Evolutionary conservation across 2,329 filamentous ascomycete genomes (phyloP), one percentile per base, ranked within the genome.

Genomic region (Ophiostoma sp.): DNA sequence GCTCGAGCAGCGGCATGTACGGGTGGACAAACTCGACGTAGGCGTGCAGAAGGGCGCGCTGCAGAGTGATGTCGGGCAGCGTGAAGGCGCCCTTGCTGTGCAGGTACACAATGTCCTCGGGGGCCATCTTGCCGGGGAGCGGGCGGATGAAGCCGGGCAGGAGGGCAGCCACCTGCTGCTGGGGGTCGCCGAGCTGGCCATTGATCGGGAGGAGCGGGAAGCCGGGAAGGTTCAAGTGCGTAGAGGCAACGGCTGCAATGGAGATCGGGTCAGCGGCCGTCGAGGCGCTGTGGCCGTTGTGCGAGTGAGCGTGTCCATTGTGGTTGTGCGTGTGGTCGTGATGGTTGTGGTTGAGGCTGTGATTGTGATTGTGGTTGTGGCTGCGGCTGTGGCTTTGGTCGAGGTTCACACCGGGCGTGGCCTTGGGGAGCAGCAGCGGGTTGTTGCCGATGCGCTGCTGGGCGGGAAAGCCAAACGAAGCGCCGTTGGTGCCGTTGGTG

Each of bases 1-100:
- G 75, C 80, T 91, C 92, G 71, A 97, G 80, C 44, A 97, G 81
- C 38, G 94, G 94, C 92, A 97, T 97, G 77, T 92, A 97, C 0
- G 93, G 92, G 76, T 97, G 90, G 7, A 97, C 92, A 76, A 90
- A 97, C 79, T 97, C 91, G 70, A 94, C 84, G 74, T 95, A 97
- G 52, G 88, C 88, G 73, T 89, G 88, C 16, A 98, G 81, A 60
- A 97, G 83, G 69, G 93, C 92, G 76, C 91, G 92, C 74, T 94
- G 90, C 47, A 97, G 81, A 4, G 81, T 79, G 4, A 83, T 78
- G 55, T 85, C 82, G 2, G 94, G 94, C 55, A 97, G 85, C 1
- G 87, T 87, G 72, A 97, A 81, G 1, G 93, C 93, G 4, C 93
- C 93, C 81, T 97, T 97, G 75, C 88, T 85, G 71, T 89, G 85